Percentiles rank a stretch among this genome's conserved stretches.
Conservation (phyloP, 2,329 filamentous ascomycete genomes). For the Colletotrichum scovillei region DNA sequence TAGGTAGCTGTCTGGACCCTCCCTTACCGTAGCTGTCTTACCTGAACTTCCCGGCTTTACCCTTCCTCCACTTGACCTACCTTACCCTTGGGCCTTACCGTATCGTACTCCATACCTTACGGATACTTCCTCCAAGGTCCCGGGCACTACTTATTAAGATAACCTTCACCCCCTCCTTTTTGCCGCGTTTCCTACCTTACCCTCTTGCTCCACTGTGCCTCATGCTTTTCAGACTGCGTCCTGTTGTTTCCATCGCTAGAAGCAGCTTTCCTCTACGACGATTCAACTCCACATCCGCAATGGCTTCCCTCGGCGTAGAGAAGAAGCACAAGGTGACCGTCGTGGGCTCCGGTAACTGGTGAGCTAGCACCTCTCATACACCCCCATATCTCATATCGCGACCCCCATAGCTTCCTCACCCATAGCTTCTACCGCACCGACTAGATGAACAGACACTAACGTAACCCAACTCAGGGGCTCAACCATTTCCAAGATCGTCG, state of each 20-base stretch:
- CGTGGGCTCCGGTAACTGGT: conserved; percentile 97
- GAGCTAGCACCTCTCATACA: conserved; percentile 42
- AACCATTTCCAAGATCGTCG: conserved; percentile 96
- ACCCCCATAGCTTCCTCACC: neutral
- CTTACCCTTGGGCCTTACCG: neutral
- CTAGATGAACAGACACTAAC: neutral
- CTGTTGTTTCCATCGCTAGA: conserved; percentile 28
- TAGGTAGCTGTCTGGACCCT: conserved; percentile 29
- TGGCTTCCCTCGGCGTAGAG: conserved; percentile 57
- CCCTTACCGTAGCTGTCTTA: conserved; percentile 23
- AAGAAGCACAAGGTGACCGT: conserved; percentile 94
- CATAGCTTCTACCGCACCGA: neutral
- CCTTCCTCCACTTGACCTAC: neutral
- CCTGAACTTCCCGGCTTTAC: neutral
- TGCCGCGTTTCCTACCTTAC: neutral
- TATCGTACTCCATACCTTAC: no score
- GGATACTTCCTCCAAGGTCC: neutral
- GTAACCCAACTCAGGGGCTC: conserved; percentile 75
- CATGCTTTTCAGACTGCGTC: conserved; percentile 36
- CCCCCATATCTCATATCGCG: neutral
- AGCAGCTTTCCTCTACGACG: conserved; percentile 27
- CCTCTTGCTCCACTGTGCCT: conserved; percentile 5
- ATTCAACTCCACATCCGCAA: conserved; percentile 33
- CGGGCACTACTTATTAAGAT: conserved; percentile 12
- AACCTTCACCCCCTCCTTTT: conserved; percentile 20